Base-by-base conservation (phyloP, 2,329 filamentous ascomycete species). In the Bipolaris gigantea region DNA sequence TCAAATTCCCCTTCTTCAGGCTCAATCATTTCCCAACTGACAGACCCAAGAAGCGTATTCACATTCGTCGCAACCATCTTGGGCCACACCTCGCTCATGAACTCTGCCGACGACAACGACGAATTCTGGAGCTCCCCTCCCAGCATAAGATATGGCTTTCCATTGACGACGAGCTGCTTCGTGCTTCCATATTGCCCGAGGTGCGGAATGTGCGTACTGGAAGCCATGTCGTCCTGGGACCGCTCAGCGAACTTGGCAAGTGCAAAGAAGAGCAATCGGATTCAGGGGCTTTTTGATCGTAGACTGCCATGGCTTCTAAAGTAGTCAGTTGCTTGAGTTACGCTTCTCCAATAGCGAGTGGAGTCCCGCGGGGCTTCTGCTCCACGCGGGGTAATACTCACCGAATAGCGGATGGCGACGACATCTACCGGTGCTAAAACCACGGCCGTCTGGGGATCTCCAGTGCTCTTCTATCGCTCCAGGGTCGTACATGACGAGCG, bases 51-150 rank as follows among this genome's bases (percentile, higher is more conserved):
- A 2, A 80, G 60, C 2, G 78, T 80, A 56, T 81, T 80, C 58
- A 78, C 66, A 50, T 77, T 69, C 13, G 69, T 76, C 16, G 68
- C 69, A 4, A 66, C 67, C 56, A 80, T 66, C 44, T 77, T 78
- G 30, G 72, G 69, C 77, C 78, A 81, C 6, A 75, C 60, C 25
- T 72, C 67, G 15, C 69, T 61, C 78, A 81, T 81, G 53, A 76
- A 80, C 41, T 72, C 66, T 7, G 75, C 70, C 5, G 76, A 80
- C 8, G 72, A 76, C 42, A 80, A 67, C 1, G 77, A 78, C 0
- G 78, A 81, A 59, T 80, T 81, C 50, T 80, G 79, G 34, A 80
- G 64, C 65, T 81, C 77, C 9, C 65, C 78, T n/a, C 68, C 75
- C 5, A 78, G 69, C 56, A 78, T 75, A 33, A 80, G 73, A 48